Evolutionary conservation across 2,329 filamentous ascomycete species (phyloP).

Genomic region (Trichophyton simii): DNA sequence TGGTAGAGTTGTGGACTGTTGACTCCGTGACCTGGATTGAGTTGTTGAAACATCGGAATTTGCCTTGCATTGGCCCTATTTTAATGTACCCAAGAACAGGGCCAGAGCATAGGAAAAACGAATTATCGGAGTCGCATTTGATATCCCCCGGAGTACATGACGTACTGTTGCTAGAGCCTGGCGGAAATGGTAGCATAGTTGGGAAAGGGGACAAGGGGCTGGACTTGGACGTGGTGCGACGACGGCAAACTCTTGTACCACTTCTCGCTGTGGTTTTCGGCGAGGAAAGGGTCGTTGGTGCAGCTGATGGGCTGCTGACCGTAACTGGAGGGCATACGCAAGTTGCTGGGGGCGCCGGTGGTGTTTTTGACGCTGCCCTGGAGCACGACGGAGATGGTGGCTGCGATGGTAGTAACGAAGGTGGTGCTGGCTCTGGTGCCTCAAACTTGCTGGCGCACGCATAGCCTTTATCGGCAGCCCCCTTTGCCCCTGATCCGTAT

Average conservation of each 20-base stretch:
- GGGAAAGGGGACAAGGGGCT: neutral
- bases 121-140: conserved; percentile 8
- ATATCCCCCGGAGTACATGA: conserved; percentile 8
- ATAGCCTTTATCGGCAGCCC: conserved; percentile 1
- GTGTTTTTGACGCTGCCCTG: neutral
- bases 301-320: neutral
- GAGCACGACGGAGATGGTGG: neutral
- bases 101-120: conserved; percentile 10
- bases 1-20: neutral
- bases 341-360: neutral
- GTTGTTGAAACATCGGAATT: neutral
- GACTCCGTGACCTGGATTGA: neutral
- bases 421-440: neutral
- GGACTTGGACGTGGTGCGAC: neutral
- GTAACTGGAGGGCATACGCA: neutral
- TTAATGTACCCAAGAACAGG: conserved; percentile 3
- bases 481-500: conserved; percentile 5
- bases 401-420: neutral
- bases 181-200: neutral
- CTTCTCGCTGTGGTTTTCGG: neutral
- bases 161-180: neutral
- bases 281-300: neutral
- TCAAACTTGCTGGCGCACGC: neutral
- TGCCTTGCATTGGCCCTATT: conserved; percentile 8
- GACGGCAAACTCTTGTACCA: neutral